Base-by-base conservation (phyloP, 108 stramenopile genomes). In the Mediolabrus comicus region DNA sequence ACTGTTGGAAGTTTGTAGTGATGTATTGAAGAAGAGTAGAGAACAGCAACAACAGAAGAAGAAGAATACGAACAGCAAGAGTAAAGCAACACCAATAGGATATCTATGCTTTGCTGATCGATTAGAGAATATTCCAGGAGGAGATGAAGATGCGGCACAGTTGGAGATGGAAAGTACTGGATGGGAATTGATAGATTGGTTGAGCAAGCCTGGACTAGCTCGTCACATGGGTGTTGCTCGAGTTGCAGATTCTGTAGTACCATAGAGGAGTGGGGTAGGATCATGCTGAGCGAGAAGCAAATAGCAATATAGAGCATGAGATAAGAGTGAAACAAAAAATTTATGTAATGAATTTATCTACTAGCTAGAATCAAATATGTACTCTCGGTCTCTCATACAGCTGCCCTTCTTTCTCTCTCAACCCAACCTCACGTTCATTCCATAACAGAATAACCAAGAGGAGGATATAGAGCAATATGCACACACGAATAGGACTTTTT, bases 161-260 rank as follows among this genome's bases (percentile, higher is more conserved):
- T 51, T 49, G 2, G 86, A 82, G 34, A 64, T 91, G 58, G 49
- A 67, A 24, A 60, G 30, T 7, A 81, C 77, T 35, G 89, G 89
- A 4, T 91, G 89, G 89, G 59, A 83, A 17, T 49, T 91, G 16
- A 49, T 66, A 12, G 78, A 84, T 29, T 87, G 81, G 75, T 61
- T 74, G 58, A 72, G 79, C 14, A 87, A 91, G 62, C 87, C 89
- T 30, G 89, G 89, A 11, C 59, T 88, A 26, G 89, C 89, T 17
- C 34, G 89, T 36, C 89, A 91, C 39, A 87, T 87, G 89, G 85
- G 87, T 46, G 59, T 71, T 31, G 89, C 89, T n/a, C 75, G 74
- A 7, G 46, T 49, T 49, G 46, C 22, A 8, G 22, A 24, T n/a
- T n/a, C n/a, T n/a, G 46, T 49, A 33, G 33, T 33, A 33, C 5